Percentiles rank a stretch among this genome's conserved stretches.
phyloP scores from a whole-genome alignment of 148 eudicot genomes.

The Rhododendron simsii region DNA sequence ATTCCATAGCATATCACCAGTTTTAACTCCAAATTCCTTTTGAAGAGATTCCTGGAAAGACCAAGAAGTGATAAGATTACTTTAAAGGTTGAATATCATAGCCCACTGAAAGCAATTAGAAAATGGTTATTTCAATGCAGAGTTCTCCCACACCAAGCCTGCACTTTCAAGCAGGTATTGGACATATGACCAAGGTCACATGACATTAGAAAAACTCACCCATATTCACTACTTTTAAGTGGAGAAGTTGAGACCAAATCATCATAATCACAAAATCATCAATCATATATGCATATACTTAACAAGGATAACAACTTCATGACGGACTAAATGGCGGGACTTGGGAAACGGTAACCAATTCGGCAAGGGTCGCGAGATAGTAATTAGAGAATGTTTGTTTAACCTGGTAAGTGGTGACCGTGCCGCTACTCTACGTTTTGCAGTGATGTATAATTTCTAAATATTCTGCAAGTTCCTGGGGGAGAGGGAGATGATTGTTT shows the following conservation, averaged over 20 bases:
- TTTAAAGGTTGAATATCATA: background rate
- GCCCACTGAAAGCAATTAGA: background rate
- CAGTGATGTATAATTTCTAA: background rate
- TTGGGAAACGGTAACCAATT: background rate
- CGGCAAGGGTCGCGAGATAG: background rate
- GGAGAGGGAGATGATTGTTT: background rate
- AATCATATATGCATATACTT: background rate
- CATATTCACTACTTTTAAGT: background rate
- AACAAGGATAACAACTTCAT: background rate
- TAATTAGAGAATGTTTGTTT: background rate
- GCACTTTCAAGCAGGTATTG: background rate
- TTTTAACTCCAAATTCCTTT: conserved; percentile 82
- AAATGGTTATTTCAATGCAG: background rate
- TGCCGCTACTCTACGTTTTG: background rate
- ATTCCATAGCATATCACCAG: conserved; percentile 98
- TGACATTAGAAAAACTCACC: background rate
- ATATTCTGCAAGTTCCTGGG: background rate
- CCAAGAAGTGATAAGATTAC: conserved; percentile 7
- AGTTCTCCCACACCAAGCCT: background rate
- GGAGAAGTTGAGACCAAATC: background rate
- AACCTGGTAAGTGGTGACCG: background rate
- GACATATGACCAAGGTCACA: background rate
- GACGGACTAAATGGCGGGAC: background rate
- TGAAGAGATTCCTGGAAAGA: conserved; percentile 69
- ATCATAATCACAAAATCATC: background rate